Percentiles rank a stretch among this genome's conserved stretches.
Conservation (phyloP, 2,329 filamentous ascomycete species). For the Aspergillus ibericus region DNA sequence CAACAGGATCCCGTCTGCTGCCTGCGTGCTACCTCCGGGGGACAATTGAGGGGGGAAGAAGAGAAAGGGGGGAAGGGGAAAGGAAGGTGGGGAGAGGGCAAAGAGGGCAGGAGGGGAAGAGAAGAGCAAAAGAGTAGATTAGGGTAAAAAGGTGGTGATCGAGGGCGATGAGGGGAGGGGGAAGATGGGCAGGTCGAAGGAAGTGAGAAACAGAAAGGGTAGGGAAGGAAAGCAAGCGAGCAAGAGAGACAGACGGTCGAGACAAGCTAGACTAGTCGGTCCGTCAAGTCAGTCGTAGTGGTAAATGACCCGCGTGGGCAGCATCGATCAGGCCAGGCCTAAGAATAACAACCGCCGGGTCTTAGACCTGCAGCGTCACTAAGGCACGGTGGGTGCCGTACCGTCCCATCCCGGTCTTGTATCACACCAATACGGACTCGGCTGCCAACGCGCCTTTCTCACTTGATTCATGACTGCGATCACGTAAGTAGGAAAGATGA, state of each 20-base stretch:
- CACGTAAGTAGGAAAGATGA: neutral
- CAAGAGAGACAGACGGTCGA: neutral
- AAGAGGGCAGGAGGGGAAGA: neutral
- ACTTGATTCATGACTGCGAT: neutral
- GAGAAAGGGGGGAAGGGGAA: neutral
- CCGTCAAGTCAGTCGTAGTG: neutral
- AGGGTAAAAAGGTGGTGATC: neutral
- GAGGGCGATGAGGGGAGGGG: neutral
- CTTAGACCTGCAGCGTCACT: conserved; percentile 17
- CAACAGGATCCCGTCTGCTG: neutral
- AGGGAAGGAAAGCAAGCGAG: neutral
- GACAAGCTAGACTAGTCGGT: neutral
- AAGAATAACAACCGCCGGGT: conserved; percentile 14
- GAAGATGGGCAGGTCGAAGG: neutral
- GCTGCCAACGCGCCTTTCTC: neutral
- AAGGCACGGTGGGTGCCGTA: neutral
- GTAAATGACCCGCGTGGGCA: conserved; percentile 1
- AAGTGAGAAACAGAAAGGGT: neutral
- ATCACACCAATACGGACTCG: neutral
- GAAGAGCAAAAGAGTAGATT: neutral
- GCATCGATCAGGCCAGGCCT: conserved; percentile 17
- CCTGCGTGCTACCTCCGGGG: neutral
- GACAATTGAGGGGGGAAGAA: neutral
- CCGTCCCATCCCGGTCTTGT: neutral
- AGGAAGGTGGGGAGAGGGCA: neutral